These are phyloP conservation scores for Beauveria caledonica DNA, from an alignment of 2,329 filamentous ascomycete genomes.

Conservation along the genomic window DNA sequence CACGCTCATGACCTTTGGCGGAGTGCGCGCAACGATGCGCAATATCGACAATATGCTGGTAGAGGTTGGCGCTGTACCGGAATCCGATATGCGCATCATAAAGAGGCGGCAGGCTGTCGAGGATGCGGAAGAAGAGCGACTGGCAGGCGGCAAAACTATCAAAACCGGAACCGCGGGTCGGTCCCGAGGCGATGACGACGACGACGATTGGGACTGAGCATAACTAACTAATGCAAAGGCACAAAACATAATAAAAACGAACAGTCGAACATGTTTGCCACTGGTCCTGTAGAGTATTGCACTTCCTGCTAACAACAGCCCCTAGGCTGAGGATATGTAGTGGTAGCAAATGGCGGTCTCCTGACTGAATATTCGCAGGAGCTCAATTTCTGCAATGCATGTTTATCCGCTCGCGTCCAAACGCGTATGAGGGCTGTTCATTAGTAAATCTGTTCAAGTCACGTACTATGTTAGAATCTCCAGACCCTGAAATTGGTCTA, in stretches of 20 bases:
- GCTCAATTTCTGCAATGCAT: not conserved
- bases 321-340: not conserved
- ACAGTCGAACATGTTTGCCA: not conserved
- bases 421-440: not conserved
- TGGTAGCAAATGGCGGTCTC: not conserved
- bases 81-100: conserved; percentile 69
- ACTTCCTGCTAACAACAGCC: not conserved
- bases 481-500: conserved; percentile 1
- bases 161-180: conserved; percentile 41
- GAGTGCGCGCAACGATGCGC: conserved; percentile 59
- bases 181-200: conserved; percentile 37
- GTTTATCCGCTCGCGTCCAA: not conserved
- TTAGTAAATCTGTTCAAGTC: not conserved
- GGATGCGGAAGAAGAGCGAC: conserved; percentile 51
- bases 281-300: not conserved
- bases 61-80: conserved; percentile 69
- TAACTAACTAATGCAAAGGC: not conserved
- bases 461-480: not conserved
- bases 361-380: too few species aligned
- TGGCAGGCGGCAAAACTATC: conserved; percentile 37
- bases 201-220: conserved; percentile 53
- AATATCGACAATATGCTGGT: conserved; percentile 77
- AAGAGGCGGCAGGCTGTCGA: conserved; percentile 52
- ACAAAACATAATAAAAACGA: not conserved
- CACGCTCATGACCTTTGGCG: conserved; percentile 73